phyloP scores from a whole-genome alignment of 176 grass and related monocot genomes.

The Avena insularis region DNA sequence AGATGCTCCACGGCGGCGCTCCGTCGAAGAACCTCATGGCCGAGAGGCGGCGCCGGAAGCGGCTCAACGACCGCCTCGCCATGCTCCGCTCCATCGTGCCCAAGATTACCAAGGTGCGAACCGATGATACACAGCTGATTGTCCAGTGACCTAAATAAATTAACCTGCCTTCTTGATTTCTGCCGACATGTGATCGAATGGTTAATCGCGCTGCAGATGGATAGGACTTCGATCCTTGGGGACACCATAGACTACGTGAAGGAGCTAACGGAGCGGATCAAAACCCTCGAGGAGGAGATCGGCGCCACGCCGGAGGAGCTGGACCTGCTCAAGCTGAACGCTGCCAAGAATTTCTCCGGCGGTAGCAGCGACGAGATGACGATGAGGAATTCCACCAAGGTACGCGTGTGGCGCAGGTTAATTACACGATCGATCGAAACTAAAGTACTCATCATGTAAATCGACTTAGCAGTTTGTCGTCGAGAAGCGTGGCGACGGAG shows the following conservation, averaged over 20 bases:
- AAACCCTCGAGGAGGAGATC: constrained; percentile 61
- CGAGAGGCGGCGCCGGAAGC: constrained; percentile 69
- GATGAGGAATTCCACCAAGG: constrained; percentile 73
- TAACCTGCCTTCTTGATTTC: neutral
- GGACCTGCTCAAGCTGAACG: constrained; percentile 52
- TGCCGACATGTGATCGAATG: neutral
- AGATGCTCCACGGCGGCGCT: constrained; percentile 30
- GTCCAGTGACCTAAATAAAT: neutral
- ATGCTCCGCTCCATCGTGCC: constrained; percentile 91
- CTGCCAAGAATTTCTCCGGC: constrained; percentile 41
- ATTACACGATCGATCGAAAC: neutral
- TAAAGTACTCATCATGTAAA: no score
- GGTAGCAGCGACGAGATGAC: constrained; percentile 50
- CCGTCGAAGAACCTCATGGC: constrained; percentile 89
- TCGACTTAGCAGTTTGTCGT: constrained; percentile 53
- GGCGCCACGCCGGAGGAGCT: constrained; percentile 43
- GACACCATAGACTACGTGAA: constrained; percentile 92
- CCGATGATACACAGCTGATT: neutral
- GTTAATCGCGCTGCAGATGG: constrained; percentile 50
- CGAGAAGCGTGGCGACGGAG: constrained; percentile 46
- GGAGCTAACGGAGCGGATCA: constrained; percentile 71
- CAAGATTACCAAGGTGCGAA: constrained; percentile 74
- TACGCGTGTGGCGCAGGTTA: neutral
- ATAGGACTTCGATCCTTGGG: constrained; percentile 75
- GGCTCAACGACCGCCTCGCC: constrained; percentile 84